Evolutionary conservation across 2,329 filamentous ascomycete species (phyloP).

Genomic region (Fusarium annulatum): DNA sequence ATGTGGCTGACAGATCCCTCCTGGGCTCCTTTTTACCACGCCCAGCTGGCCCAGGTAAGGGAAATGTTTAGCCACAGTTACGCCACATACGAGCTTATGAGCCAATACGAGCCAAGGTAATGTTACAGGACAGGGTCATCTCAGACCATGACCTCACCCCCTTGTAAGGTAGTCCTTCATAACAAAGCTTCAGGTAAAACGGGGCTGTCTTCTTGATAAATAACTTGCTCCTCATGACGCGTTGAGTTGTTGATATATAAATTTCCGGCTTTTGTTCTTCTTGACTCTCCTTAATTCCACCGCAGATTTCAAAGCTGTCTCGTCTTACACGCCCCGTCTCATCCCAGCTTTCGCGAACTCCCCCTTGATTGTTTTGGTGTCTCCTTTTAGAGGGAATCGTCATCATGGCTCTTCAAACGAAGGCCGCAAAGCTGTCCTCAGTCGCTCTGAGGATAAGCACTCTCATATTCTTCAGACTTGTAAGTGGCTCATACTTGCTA

Average conservation of each 20-base stretch:
- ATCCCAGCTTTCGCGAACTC: constrained; percentile 6
- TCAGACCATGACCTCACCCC: constrained; percentile 37
- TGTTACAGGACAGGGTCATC: constrained; percentile 22
- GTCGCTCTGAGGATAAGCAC: constrained; percentile 52
- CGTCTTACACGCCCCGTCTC: constrained; percentile 8
- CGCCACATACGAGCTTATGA: constrained; percentile 25
- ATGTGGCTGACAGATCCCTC: constrained; percentile 20
- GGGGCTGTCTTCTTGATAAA: constrained; percentile 19
- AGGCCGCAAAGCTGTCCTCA: constrained; percentile 51
- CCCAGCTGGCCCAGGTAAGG: neutral
- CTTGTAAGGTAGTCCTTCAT: constrained; percentile 27
- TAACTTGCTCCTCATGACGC: constrained; percentile 23
- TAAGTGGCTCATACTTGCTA: constrained; percentile 36
- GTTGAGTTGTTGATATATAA: constrained; percentile 22
- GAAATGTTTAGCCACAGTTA: constrained; percentile 32
- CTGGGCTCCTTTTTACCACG: constrained; percentile 17
- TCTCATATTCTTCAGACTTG: constrained; percentile 53
- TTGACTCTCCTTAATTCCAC: constrained; percentile 35
- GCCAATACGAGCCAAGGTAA: constrained; percentile 32
- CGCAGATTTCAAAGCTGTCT: neutral
- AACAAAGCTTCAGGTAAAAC: constrained; percentile 24
- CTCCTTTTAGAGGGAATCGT: constrained; percentile 20
- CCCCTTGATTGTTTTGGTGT: constrained; percentile 14
- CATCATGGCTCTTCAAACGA: constrained; percentile 48
- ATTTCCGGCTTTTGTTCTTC: constrained; percentile 29